These are phyloP conservation scores for Escovopsis sp. DNA, from an alignment of 2,329 filamentous ascomycete species.

Conservation along the genomic window DNA sequence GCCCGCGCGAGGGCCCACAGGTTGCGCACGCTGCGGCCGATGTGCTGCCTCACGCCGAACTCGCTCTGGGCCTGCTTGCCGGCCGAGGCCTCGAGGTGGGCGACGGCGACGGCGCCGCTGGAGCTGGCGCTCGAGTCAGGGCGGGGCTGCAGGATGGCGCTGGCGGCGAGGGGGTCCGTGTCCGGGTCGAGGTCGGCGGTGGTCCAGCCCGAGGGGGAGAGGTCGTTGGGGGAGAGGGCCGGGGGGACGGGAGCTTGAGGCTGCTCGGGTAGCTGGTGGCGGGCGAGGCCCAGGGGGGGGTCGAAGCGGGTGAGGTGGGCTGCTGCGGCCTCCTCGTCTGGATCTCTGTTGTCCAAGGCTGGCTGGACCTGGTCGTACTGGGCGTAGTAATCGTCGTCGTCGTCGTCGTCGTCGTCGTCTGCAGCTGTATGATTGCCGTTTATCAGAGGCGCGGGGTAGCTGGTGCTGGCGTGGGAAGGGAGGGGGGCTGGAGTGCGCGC, in stretches of 20 bases:
- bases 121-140: slow-evolving; percentile 44
- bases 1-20: slow-evolving; percentile 55
- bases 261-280: not conserved
- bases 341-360: slow-evolving; percentile 66
- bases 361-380: slow-evolving; percentile 68
- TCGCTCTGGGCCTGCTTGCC: slow-evolving; percentile 48
- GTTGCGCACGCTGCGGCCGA: slow-evolving; percentile 63
- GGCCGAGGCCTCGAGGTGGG: slow-evolving; percentile 43
- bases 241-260: slow-evolving; percentile 5
- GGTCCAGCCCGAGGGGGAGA: slow-evolving; percentile 21
- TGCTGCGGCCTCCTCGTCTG: slow-evolving; percentile 43
- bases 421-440: slow-evolving; percentile 10
- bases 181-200: slow-evolving; percentile 28
- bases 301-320: slow-evolving; percentile 17
- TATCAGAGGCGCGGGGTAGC: slow-evolving; percentile 7
- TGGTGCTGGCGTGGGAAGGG: slow-evolving; percentile 24
- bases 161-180: slow-evolving; percentile 15
- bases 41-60: slow-evolving; percentile 63
- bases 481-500: slow-evolving; percentile 40
- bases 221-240: slow-evolving; percentile 1
- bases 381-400: slow-evolving; percentile 60
- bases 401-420: slow-evolving; percentile 9
- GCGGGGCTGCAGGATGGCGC: slow-evolving; percentile 32
- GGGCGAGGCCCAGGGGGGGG: slow-evolving; percentile 18
- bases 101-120: slow-evolving; percentile 42